Conservation (phyloP, 352 stramenopile genomes). For the Saprolegnia diclina region DNA sequence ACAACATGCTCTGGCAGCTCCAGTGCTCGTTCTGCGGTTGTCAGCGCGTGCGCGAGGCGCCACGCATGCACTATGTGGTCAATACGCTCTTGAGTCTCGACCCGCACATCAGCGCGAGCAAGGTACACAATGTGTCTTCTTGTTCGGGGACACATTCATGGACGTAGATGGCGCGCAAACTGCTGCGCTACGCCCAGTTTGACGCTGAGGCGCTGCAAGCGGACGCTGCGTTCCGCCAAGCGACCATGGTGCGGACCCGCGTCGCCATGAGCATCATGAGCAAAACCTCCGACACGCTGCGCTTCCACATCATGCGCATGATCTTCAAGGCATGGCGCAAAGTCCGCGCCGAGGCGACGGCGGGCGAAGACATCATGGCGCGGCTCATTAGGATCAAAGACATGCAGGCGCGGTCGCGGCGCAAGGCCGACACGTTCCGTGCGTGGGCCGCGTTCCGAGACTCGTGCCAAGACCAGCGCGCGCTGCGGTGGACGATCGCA, state of each 20-base stretch:
- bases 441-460: constrained; percentile 54
- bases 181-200: constrained; percentile 75
- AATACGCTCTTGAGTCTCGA: constrained; percentile 74
- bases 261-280: constrained; percentile 82
- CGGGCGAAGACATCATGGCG: constrained; percentile 49
- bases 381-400: constrained; percentile 65
- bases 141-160: no score
- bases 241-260: constrained; percentile 64
- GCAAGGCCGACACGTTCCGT: constrained; percentile 42
- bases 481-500: constrained; percentile 54
- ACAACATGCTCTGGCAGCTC: constrained; percentile 60
- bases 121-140: constrained; percentile 35
- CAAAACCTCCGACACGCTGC: constrained; percentile 46
- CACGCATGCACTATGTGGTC: constrained; percentile 67
- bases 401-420: constrained; percentile 43
- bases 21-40: constrained; percentile 68
- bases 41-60: constrained; percentile 60
- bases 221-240: constrained; percentile 70
- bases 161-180: constrained; percentile 59
- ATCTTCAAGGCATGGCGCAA: constrained; percentile 72
- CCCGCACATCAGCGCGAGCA: constrained; percentile 46
- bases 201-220: constrained; percentile 67
- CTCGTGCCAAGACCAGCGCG: constrained; percentile 50
- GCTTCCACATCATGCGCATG: constrained; percentile 66
- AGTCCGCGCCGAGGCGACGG: constrained; percentile 40